A percentile compares a stretch with the other conserved stretches of the same genome.
Evolutionary conservation across 2,329 filamentous ascomycete species (phyloP).

Genomic region (Paracamarosporium sp.): DNA sequence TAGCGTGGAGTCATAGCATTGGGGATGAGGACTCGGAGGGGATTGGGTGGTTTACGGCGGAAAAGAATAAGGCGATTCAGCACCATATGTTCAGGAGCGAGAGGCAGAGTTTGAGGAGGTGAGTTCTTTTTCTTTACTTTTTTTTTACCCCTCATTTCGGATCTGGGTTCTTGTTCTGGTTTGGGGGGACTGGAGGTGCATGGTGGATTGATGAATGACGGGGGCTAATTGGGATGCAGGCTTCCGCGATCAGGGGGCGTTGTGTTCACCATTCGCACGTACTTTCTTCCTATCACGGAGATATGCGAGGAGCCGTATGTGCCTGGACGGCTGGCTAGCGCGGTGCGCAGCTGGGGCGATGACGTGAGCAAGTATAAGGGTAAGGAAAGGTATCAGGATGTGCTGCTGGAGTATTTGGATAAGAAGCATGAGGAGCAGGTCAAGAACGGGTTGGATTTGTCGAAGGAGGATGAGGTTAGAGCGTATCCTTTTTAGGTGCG

Average conservation of each 20-base stretch:
- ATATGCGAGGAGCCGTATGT: slow-evolving; percentile 76
- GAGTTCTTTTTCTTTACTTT: slow-evolving; percentile 12
- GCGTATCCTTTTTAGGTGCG: slow-evolving; percentile 64
- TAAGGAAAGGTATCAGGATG: slow-evolving; percentile 73
- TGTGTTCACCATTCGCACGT: slow-evolving; percentile 81
- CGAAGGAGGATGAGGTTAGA: slow-evolving; percentile 65
- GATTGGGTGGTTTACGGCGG: slow-evolving; percentile 76
- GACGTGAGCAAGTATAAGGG: slow-evolving; percentile 82
- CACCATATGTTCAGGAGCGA: slow-evolving; percentile 81
- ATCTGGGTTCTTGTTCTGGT: not conserved
- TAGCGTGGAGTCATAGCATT: slow-evolving; percentile 80
- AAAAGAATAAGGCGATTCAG: slow-evolving; percentile 74
- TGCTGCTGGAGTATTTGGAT: slow-evolving; percentile 80
- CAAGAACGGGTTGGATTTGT: slow-evolving; percentile 67
- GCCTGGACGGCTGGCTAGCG: slow-evolving; percentile 77
- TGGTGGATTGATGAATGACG: not conserved
- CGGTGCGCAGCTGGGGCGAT: slow-evolving; percentile 80
- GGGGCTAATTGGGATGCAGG: slow-evolving; percentile 28
- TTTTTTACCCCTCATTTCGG: not conserved
- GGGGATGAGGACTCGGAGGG: slow-evolving; percentile 71
- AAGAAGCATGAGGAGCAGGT: slow-evolving; percentile 76
- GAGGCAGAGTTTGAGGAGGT: slow-evolving; percentile 71
- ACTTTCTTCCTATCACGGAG: slow-evolving; percentile 75
- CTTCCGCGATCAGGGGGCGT: slow-evolving; percentile 55
- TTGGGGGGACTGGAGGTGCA: no score